Evolutionary conservation across 345 rosid species (phyloP).

Genomic region (Corymbia maculata): DNA sequence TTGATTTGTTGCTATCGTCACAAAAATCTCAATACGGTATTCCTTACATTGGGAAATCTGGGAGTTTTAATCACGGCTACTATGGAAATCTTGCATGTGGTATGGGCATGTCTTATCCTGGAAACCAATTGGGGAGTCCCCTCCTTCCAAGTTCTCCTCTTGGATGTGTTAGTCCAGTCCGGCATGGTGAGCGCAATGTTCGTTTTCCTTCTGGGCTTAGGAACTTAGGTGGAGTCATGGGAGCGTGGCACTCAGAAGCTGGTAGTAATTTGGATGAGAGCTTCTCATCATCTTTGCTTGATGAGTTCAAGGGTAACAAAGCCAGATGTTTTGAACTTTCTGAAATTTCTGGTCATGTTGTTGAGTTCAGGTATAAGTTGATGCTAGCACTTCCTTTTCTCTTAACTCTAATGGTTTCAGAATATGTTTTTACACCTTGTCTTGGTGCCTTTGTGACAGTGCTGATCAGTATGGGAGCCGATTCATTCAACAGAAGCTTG

Average conservation of each 20-base stretch:
- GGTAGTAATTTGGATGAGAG: constrained; percentile 36
- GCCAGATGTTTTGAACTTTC: constrained; percentile 63
- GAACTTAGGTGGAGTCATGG: constrained; percentile 38
- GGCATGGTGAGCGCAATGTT: constrained; percentile 39
- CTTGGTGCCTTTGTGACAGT: constrained; percentile 21
- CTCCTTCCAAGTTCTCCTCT: constrained; percentile 37
- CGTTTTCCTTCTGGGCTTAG: constrained; percentile 43
- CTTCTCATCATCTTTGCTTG: constrained; percentile 49
- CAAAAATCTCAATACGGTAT: constrained; percentile 42
- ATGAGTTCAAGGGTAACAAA: constrained; percentile 65
- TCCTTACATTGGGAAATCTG: constrained; percentile 36
- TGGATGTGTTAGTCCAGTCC: constrained; percentile 38
- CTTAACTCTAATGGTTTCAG: neutral
- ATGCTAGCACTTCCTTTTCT: neutral
- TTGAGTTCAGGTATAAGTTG: constrained; percentile 52
- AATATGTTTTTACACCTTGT: neutral
- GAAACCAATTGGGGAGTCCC: constrained; percentile 27
- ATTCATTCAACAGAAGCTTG: constrained; percentile 94
- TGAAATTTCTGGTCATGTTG: constrained; percentile 65
- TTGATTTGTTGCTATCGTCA: constrained; percentile 29
- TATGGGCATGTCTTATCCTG: constrained; percentile 48
- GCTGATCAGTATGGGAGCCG: constrained; percentile 96
- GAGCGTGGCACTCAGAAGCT: constrained; percentile 47
- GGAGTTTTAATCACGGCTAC: constrained; percentile 24
- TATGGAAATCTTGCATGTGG: constrained; percentile 41